Conservation (phyloP, 306 rosid genomes). For the Begonia loranthoides region DNA sequence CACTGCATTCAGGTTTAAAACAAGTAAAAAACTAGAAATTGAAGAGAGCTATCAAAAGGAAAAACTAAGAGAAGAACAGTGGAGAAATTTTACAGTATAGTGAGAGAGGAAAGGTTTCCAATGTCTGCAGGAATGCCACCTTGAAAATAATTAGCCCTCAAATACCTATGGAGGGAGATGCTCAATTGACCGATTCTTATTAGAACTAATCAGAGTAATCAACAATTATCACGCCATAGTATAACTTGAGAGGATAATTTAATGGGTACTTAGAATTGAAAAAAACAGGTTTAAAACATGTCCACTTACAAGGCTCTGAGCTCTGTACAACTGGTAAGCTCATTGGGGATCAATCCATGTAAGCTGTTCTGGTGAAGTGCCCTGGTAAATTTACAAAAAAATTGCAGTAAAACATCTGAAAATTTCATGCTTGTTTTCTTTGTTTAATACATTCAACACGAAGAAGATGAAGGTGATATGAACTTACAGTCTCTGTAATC, state of each 20-base stretch:
- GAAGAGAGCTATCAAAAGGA: background rate
- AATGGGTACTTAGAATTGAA: background rate
- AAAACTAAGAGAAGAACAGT: too few species aligned
- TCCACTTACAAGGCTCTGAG: conserved; percentile 80
- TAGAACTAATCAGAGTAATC: too few species aligned
- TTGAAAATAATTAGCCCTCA: conserved; percentile 87
- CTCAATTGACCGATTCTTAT: too few species aligned
- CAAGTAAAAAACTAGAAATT: conserved; percentile 7
- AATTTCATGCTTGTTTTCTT: background rate
- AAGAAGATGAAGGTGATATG: background rate
- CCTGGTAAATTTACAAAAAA: conserved; percentile 30
- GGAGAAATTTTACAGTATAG: conserved; percentile 48
- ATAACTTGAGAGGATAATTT: background rate
- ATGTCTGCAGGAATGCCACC: conserved; percentile 82
- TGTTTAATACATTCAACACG: background rate
- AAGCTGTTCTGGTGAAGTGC: conserved; percentile 90
- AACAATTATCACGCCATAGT: too few species aligned
- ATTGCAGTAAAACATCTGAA: background rate
- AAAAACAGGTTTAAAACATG: background rate
- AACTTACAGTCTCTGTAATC: conserved; percentile 85
- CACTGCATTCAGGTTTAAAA: conserved; percentile 29
- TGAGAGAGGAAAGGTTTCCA: conserved; percentile 80
- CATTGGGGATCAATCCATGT: conserved; percentile 82
- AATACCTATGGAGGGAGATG: conserved; percentile 33
- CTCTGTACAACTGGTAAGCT: conserved; percentile 71